Evolutionary conservation across 805 yeast genomes (phyloP), one percentile per base, ranked within the genome.

Genomic region (Brettanomyces bruxellensis): DNA sequence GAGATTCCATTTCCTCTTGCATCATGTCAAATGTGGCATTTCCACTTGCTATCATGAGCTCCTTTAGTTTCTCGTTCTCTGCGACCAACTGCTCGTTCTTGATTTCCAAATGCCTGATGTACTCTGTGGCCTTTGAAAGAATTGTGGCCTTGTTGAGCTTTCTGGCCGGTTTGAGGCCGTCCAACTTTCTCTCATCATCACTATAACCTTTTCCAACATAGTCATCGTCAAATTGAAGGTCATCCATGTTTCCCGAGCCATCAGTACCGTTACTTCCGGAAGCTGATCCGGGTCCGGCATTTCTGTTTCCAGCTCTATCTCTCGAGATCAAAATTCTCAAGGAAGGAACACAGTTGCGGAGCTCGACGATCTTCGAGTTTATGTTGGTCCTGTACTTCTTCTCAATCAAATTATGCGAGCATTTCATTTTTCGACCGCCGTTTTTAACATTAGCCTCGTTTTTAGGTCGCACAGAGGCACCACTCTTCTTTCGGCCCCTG

Each of bases 371-470:
- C 62, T 83, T 85, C 45, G 83, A 74, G 59, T 86, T 86, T 57
- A 86, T 83, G 57, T 86, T 86, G 12, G 88, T 82, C 58, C 95
- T 67, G 64, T 86, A 86, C 61, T 84, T 81, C 65, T 85, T 85
- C 58, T 86, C 95, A 54, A 86, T 83, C 72, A 85, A 75, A 58
- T 86, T 86, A 63, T 86, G 95, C 12, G 87, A 78, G 3, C 84
- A 74, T 64, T 83, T 79, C 44, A 76, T 72, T 51, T 71, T 72
- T 49, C 71, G 72, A 35, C 59, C 60, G 34, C 52, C 53, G 35
- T 14, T 24, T 18, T 18, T n/a, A 7, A n/a, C 23, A 8, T 28
- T 38, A 18, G 39, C n/a, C n/a, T 34, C 42, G n/a, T 37, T n/a
- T 24, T 45, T 47, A 5, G 45, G 12, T 24, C 38, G 45, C 24